A percentile compares a stretch with the other conserved stretches of the same genome.
Evolutionary conservation across 192 early-diverging fungal species (phyloP).

Genomic region (Helicostylum pulchrum): DNA sequence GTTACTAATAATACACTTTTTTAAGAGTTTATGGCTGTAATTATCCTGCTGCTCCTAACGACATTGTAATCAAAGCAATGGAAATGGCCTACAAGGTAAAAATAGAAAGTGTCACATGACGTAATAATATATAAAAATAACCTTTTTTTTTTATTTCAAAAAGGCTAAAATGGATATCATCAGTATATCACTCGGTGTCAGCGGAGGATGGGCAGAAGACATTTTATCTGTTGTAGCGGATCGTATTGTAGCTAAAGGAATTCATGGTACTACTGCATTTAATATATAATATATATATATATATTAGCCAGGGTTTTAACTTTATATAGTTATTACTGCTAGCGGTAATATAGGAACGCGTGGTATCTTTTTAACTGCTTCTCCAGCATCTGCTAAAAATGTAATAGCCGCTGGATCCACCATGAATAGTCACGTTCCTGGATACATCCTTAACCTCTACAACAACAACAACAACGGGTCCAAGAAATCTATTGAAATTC

Average conservation of each 20-base stretch:
- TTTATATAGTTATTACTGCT: conserved; percentile 50
- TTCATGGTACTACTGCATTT: conserved; percentile 22
- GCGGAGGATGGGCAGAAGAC: conserved; percentile 58
- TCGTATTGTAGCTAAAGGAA: conserved; percentile 40
- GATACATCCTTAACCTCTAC: conserved; percentile 26
- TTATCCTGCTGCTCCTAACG: conserved; percentile 56
- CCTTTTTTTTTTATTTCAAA: neutral
- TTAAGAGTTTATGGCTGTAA: conserved; percentile 69
- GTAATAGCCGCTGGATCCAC: conserved; percentile 57
- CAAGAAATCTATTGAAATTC: conserved; percentile 1
- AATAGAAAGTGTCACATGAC: neutral
- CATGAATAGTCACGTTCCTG: conserved; percentile 38
- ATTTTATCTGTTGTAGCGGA: conserved; percentile 58
- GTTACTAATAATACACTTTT: neutral
- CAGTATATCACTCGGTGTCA: conserved; percentile 79
- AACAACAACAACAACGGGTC: neutral
- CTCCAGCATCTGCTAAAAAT: conserved; percentile 53
- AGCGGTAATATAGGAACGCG: conserved; percentile 63
- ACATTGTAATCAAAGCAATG: conserved; percentile 77
- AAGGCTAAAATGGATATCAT: conserved; percentile 68
- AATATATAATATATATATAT: neutral
- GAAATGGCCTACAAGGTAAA: conserved; percentile 56
- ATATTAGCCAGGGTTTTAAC: neutral
- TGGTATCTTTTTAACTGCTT: conserved; percentile 56
- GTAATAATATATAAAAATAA: neutral